Percentiles rank a stretch among this genome's conserved stretches.
These are phyloP conservation scores for Exophiala viscosa DNA, from an alignment of 2,329 filamentous ascomycete species.

Conservation along the genomic window DNA sequence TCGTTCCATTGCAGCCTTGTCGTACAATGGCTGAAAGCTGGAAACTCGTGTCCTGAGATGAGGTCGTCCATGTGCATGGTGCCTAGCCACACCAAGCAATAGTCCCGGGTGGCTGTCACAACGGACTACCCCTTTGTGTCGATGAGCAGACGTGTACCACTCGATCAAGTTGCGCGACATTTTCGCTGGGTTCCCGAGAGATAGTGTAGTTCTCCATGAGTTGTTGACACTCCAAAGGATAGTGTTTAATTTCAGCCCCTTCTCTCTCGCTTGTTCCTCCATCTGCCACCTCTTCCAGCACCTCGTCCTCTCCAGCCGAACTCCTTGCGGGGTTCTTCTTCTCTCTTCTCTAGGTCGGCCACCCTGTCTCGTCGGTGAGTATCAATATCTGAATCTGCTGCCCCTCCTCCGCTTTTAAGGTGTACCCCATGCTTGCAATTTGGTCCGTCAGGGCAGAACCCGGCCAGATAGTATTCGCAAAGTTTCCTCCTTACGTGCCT, in stretches of 20 bases:
- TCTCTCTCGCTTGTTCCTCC: conserved; percentile 26
- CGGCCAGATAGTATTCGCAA: conserved; percentile 82
- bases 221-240: too few species aligned
- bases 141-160: too few species aligned
- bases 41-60: too few species aligned
- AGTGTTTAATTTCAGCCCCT: conserved; percentile 6
- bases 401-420: conserved; percentile 25
- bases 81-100: too few species aligned
- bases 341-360: conserved; percentile 24
- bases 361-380: conserved; percentile 18
- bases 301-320: conserved; percentile 23
- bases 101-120: too few species aligned
- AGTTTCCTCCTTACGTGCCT: conserved; percentile 79
- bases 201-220: too few species aligned
- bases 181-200: too few species aligned
- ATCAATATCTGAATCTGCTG: conserved; percentile 17
- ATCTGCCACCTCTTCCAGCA: conserved; percentile 22
- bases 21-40: too few species aligned
- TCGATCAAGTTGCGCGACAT: too few species aligned
- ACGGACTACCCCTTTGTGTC: too few species aligned
- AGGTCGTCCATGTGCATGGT: too few species aligned
- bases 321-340: conserved; percentile 27
- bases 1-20: too few species aligned
- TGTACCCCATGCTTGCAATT: conserved; percentile 78
- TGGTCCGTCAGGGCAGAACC: conserved; percentile 84